phyloP scores from a whole-genome alignment of 345 rosid genomes.

The Ceriops tagal region DNA sequence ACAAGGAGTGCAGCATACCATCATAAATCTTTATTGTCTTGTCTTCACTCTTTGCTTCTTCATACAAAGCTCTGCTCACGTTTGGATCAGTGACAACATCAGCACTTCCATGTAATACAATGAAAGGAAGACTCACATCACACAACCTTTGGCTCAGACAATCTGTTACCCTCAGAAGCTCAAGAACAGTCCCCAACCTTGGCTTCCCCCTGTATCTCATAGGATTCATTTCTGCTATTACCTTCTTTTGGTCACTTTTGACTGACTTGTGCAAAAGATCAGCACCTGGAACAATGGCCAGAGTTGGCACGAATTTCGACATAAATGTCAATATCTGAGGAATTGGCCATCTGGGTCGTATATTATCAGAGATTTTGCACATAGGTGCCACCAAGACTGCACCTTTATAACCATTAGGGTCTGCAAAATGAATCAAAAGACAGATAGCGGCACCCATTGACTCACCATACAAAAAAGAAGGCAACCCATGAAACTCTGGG shows the following conservation, averaged over 20 bases:
- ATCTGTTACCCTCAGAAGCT: slow-evolving; percentile 68
- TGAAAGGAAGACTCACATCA: slow-evolving; percentile 57
- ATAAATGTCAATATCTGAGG: slow-evolving; percentile 48
- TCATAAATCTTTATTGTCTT: slow-evolving; percentile 62
- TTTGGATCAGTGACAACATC: slow-evolving; percentile 80
- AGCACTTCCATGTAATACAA: slow-evolving; percentile 66
- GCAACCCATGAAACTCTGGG: slow-evolving; percentile 36
- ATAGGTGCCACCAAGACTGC: slow-evolving; percentile 78
- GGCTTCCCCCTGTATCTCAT: slow-evolving; percentile 70
- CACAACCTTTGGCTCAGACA: slow-evolving; percentile 39
- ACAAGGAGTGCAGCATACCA: slow-evolving; percentile 86
- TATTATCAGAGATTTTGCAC: slow-evolving; percentile 75
- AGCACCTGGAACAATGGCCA: slow-evolving; percentile 67
- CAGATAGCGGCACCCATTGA: slow-evolving; percentile 84
- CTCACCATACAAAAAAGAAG: slow-evolving; percentile 68
- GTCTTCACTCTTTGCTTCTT: slow-evolving; percentile 49
- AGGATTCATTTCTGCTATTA: slow-evolving; percentile 55
- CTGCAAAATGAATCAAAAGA: slow-evolving; percentile 55
- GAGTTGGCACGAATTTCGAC: slow-evolving; percentile 66
- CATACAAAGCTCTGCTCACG: slow-evolving; percentile 56
- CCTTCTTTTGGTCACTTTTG: slow-evolving; percentile 60
- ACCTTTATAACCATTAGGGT: slow-evolving; percentile 53
- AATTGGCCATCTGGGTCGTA: slow-evolving; percentile 76
- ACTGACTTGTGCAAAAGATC: slow-evolving; percentile 56
- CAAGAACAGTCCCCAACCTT: slow-evolving; percentile 70